These are phyloP conservation scores for Aspergillus sp. DNA, from an alignment of 2,329 filamentous ascomycete species.

Conservation along the genomic window DNA sequence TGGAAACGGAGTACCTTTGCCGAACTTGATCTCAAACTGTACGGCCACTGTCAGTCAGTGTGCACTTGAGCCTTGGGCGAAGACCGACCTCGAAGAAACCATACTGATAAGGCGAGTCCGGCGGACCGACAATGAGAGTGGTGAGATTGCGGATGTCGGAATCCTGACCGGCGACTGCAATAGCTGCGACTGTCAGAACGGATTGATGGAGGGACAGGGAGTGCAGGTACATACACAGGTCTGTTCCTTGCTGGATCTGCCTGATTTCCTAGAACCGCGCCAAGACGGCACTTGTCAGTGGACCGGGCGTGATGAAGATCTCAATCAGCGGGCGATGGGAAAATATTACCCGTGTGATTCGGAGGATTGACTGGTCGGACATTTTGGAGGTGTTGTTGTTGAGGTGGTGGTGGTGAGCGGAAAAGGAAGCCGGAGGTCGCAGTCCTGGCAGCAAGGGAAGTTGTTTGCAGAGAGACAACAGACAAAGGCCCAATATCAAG, in stretches of 20 bases:
- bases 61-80: neutral
- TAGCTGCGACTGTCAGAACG: constrained; percentile 43
- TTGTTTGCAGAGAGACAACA: no score
- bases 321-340: constrained; percentile 8
- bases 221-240: constrained; percentile 58
- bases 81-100: constrained; percentile 81
- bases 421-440: no score
- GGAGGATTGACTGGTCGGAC: constrained; percentile 79
- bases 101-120: constrained; percentile 92
- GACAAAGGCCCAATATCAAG: no score
- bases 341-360: constrained; percentile 65
- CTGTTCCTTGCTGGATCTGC: constrained; percentile 71
- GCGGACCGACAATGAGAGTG: constrained; percentile 82
- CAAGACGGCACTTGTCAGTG: neutral
- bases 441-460: no score
- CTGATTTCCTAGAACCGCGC: constrained; percentile 58
- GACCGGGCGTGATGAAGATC: constrained; percentile 4
- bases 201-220: neutral
- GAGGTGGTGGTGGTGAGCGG: no score
- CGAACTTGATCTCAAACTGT: constrained; percentile 68
- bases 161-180: constrained; percentile 81
- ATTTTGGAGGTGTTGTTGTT: no score
- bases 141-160: constrained; percentile 79
- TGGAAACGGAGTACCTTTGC: constrained; percentile 47
- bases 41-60: constrained; percentile 3